Percentiles rank a stretch among this genome's conserved stretches.
These are phyloP conservation scores for Sistotremastrum niveocremeum DNA, from an alignment of 768 basidiomycete genomes.

Conservation along the genomic window DNA sequence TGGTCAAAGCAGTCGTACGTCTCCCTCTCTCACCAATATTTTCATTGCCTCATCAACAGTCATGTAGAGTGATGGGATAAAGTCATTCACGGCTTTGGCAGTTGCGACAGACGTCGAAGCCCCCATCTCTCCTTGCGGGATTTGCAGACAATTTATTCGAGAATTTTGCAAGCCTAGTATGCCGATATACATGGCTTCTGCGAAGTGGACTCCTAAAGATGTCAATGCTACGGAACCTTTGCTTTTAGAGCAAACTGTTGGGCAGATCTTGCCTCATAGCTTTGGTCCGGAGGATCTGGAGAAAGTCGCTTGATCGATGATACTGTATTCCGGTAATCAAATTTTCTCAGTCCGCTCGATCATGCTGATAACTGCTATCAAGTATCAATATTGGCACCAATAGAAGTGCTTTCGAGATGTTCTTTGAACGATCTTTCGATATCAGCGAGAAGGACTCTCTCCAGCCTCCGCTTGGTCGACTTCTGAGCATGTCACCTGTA, in stretches of 20 bases:
- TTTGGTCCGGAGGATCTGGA: constrained; percentile 83
- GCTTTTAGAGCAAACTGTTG: constrained; percentile 53
- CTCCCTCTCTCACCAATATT: not conserved
- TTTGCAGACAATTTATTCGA: constrained; percentile 83
- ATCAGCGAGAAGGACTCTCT: too few relatives aligned
- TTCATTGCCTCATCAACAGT: not conserved
- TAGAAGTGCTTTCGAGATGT: too few relatives aligned
- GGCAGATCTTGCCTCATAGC: constrained; percentile 65
- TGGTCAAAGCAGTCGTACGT: constrained; percentile 88
- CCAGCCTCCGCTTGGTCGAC: too few relatives aligned
- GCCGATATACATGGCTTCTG: constrained; percentile 60
- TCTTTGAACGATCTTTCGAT: too few relatives aligned
- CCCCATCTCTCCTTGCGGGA: constrained; percentile 76
- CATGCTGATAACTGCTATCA: too few relatives aligned
- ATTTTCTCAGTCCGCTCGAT: too few relatives aligned
- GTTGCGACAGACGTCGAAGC: constrained; percentile 67
- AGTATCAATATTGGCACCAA: too few relatives aligned
- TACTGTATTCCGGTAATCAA: too few relatives aligned
- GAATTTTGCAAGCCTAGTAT: constrained; percentile 71
- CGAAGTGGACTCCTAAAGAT: constrained; percentile 35
- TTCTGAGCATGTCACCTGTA: too few relatives aligned
- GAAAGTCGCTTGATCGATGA: not conserved
- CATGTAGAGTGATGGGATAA: constrained; percentile 66
- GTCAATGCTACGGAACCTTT: constrained; percentile 21
- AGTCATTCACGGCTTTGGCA: constrained; percentile 60